Base-by-base conservation (phyloP, 768 basidiomycete genomes). In the Infundibulicybe gibba region DNA sequence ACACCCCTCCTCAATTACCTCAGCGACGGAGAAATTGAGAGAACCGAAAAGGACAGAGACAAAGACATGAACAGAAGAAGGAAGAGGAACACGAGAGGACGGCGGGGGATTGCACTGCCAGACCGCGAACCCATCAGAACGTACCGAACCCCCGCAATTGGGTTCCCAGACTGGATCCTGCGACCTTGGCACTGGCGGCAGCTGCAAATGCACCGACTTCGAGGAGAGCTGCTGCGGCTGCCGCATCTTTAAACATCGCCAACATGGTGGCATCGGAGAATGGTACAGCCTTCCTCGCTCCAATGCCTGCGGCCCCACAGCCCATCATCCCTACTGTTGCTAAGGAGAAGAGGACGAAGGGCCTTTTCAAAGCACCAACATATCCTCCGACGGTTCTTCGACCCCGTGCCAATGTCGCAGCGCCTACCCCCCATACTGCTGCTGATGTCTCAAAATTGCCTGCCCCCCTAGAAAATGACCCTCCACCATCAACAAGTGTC, bases 181-280 rank as follows among this genome's bases (percentile, higher is more conserved):
- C 85, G 6, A 81, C 81, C 0, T 68, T 88, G 35, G 87, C 87
- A 1, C 62, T 81, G 6, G 83, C 79, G 1, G 78, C 75, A 13
- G 80, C 84, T 0, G 80, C 80, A 3, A 80, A 72, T 45, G 83
- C 83, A 1, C 86, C 87, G 0, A 79, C 81, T 11, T 83, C 85
- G 0, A 70, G 90, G 47, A 74, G 93, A 56, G 93, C 91, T 2
- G 94, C 94, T 0, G 94, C 94, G 0, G 85, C 87, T 0, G 87
- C 87, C 5, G 90, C 90, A 3, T 81, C 82, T 5, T 53, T 87
- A 38, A 90, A 83, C n/a, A 93, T 93, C 54, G 90, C 90, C 30
- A 90, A 86, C 56, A 90, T 95, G 79, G 90, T 94, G 1, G 93
- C 93, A 1, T 88, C 87, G 1, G 93, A 94, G 67, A 94, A 94